A percentile compares a stretch with the other conserved stretches of the same genome.
phyloP scores from a whole-genome alignment of 2,329 filamentous ascomycete species.

The Sporothrix luriei region DNA sequence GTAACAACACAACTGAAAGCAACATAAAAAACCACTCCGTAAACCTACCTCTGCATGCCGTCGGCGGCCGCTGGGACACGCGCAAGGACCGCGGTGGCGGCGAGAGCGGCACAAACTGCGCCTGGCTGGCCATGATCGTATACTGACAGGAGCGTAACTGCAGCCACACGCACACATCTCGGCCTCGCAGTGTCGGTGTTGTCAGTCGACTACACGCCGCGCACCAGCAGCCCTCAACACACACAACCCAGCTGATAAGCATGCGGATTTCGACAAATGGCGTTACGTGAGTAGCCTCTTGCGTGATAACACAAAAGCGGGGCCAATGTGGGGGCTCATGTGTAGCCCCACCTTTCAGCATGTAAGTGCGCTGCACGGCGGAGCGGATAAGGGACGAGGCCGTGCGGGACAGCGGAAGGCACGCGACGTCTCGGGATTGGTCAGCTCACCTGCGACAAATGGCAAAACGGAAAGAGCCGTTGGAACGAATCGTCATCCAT shows the following conservation, averaged over 20 bases:
- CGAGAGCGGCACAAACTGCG: conserved; percentile 16
- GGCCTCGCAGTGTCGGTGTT: neutral
- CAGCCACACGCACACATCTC: too few relatives aligned
- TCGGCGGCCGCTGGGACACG: conserved; percentile 33
- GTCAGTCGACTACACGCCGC: neutral
- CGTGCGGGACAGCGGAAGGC: too few relatives aligned
- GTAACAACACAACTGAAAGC: too few relatives aligned
- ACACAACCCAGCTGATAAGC: neutral
- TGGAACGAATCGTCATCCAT: too few relatives aligned
- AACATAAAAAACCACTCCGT: too few relatives aligned
- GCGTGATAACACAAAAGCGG: conserved; percentile 17
- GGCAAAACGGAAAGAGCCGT: too few relatives aligned
- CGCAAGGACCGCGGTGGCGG: conserved; percentile 20
- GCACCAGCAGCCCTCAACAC: neutral
- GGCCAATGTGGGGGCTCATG: neutral
- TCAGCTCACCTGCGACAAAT: neutral
- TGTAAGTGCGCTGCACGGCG: neutral
- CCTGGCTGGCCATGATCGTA: neutral
- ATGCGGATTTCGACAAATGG: conserved; percentile 17
- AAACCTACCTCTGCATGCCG: conserved; percentile 28
- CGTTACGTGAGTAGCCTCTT: conserved; percentile 17
- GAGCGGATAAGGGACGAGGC: neutral
- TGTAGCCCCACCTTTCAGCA: neutral
- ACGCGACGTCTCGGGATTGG: neutral
- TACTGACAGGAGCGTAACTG: neutral